Conservation (phyloP, 1,139 yeast genomes). For the Yamadazyma conglobata region DNA sequence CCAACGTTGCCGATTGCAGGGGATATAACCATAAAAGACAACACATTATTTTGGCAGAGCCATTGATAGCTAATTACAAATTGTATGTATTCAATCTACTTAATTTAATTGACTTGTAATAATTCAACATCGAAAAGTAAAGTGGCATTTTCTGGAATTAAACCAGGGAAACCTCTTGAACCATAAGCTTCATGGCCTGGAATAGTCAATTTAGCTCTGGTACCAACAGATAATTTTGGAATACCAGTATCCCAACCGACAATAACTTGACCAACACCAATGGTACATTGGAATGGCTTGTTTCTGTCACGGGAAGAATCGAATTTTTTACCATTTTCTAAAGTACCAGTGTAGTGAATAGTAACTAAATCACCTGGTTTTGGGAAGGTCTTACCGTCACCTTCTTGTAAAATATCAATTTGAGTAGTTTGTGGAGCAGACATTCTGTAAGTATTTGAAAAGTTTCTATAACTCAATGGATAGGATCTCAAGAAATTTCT, state of each 20-base stretch:
- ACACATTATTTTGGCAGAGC: slow-evolving; percentile 13
- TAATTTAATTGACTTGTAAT: slow-evolving; percentile 63
- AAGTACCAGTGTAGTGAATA: slow-evolving; percentile 93
- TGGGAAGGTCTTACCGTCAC: slow-evolving; percentile 87
- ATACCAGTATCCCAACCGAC: slow-evolving; percentile 95
- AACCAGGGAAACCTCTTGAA: slow-evolving; percentile 89
- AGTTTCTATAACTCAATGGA: slow-evolving; percentile 3
- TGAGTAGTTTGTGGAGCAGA: slow-evolving; percentile 43
- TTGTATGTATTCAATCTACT: not conserved
- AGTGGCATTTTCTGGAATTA: slow-evolving; percentile 95
- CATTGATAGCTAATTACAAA: not conserved
- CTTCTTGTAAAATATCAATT: slow-evolving; percentile 47
- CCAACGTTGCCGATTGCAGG: slow-evolving; percentile 48
- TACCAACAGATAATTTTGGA: slow-evolving; percentile 87
- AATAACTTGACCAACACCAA: slow-evolving; percentile 96
- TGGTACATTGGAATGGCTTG: slow-evolving; percentile 85
- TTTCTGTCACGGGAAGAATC: slow-evolving; percentile 95
- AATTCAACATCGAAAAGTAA: slow-evolving; percentile 90
- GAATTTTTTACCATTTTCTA: slow-evolving; percentile 90
- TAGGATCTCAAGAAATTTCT: slow-evolving; percentile 1
- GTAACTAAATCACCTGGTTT: slow-evolving; percentile 80
- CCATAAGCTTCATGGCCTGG: slow-evolving; percentile 96
- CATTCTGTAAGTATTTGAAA: slow-evolving; percentile 19
- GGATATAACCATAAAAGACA: slow-evolving; percentile 20
- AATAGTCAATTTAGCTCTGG: slow-evolving; percentile 85